phyloP scores from a whole-genome alignment of 1,284 basidiomycete genomes.

The Papiliotrema terrestris region DNA sequence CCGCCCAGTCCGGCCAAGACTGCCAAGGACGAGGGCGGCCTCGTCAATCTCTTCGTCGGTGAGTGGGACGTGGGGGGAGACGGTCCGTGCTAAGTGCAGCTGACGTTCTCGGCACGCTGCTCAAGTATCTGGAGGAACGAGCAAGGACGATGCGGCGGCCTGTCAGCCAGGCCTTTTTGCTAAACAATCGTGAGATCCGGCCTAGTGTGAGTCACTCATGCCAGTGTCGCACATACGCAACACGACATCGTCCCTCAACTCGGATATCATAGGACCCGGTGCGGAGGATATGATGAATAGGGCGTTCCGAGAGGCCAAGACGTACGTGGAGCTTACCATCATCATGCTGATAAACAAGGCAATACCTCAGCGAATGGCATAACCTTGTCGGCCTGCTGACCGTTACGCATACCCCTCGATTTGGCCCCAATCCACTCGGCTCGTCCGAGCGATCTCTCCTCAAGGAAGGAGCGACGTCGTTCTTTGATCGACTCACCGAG shows the following conservation, averaged over 20 bases:
- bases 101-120: conserved; percentile 45
- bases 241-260: conserved; percentile 35
- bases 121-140: conserved; percentile 33
- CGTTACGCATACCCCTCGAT: conserved; percentile 23
- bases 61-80: conserved; percentile 1
- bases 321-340: conserved; percentile 8
- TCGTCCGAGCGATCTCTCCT: conserved; percentile 37
- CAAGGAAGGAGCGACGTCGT: conserved; percentile 44
- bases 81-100: conserved; percentile 11
- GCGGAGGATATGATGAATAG: conserved; percentile 48
- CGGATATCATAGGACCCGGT: conserved; percentile 45
- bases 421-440: conserved; percentile 23
- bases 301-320: conserved; percentile 44
- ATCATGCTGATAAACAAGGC: conserved; percentile 10
- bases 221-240: conserved; percentile 48
- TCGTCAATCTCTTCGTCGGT: conserved; percentile 46
- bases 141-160: conserved; percentile 36
- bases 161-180: conserved; percentile 37
- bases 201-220: neutral
- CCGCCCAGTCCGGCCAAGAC: conserved; percentile 30
- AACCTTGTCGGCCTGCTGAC: conserved; percentile 31
- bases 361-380: conserved; percentile 41
- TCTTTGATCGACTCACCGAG: conserved; percentile 44
- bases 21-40: conserved; percentile 40
- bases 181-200: conserved; percentile 46